phyloP scores from a whole-genome alignment of 495 filamentous ascomycete genomes.

The Penicillium mononematosum region DNA sequence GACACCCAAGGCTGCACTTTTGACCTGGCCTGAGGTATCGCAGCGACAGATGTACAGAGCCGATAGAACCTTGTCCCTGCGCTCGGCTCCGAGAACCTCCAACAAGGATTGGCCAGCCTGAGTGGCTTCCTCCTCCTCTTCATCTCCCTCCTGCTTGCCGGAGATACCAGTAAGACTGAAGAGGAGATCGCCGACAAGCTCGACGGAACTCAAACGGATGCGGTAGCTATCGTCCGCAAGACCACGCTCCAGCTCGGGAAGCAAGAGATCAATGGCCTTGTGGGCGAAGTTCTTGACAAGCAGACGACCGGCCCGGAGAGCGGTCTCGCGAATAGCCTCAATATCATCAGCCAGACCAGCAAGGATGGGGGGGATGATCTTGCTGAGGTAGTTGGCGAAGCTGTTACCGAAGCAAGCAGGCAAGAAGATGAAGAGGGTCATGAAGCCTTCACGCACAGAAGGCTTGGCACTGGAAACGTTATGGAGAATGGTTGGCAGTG shows the following conservation, averaged over 20 bases:
- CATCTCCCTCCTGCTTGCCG: constrained; percentile 76
- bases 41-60: constrained; percentile 95
- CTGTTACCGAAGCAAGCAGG: constrained; percentile 98
- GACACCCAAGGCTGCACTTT: constrained; percentile 83
- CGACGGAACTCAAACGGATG: constrained; percentile 95
- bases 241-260: constrained; percentile 93
- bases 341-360: constrained; percentile 92
- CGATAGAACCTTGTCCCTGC: constrained; percentile 90
- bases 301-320: constrained; percentile 85
- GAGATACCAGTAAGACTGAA: constrained; percentile 98
- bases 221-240: constrained; percentile 94
- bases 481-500: constrained; percentile 91
- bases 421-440: constrained; percentile 98
- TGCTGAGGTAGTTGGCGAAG: constrained; percentile 92
- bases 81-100: constrained; percentile 92
- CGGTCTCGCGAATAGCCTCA: constrained; percentile 91
- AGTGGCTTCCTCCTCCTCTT: constrained; percentile 71
- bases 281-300: constrained; percentile 98
- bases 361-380: constrained; percentile 94
- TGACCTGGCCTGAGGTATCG: constrained; percentile 91
- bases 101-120: constrained; percentile 88
- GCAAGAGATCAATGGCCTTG: constrained; percentile 85
- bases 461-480: constrained; percentile 91
- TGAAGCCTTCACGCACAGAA: constrained; percentile 93
- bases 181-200: constrained; percentile 92